Base-by-base conservation (phyloP, 345 rosid genomes). In the Carallia brachiata region DNA sequence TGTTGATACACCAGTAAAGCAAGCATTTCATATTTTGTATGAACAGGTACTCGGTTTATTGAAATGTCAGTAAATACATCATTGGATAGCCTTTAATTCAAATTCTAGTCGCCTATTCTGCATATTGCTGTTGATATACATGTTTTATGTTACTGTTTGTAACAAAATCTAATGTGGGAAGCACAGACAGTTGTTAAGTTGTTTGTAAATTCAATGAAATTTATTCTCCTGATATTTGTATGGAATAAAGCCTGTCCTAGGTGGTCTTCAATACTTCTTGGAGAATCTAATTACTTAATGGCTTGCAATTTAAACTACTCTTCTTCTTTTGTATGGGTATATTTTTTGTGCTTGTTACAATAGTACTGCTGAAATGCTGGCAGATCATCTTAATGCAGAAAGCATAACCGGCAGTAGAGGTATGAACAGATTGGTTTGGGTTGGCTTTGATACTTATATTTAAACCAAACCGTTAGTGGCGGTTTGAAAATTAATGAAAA, bases 1-100 rank as follows among this genome's bases (percentile, higher is more conserved):
- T 56, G 80, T 77, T 68, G 76, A 72, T 36, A 55, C 72, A 52
- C 80, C 80, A 0, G 76, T 77, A 62, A 77, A 77, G 66, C 67
- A 71, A 61, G 75, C 73, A 28, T 68, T 78, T 76, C 72, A 71
- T 60, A 64, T 70, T 62, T 34, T 77, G 71, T 36, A 62, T 16
- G 80, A 77, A 72, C 80, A 77, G 76, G 80, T 77, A 63, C 18
- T 15, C 13, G 10, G 12, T 47, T 55, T 16, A 7, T 28, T 34
- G 31, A 56, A 30, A 61, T 71, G 60, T 66, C 28, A 62, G 57
- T 69, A 16, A 27, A 0, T 37, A 7, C 58, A 12, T 28, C 1
- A 3, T 53, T 39, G 36, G 52, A 62, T n/a, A 4, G 15, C 18
- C 15, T 63, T 44, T 65, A 36, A 7, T 37, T 40, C 50, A 40